These are phyloP conservation scores for Fusarium tuaranense DNA, from an alignment of 2,329 filamentous ascomycete species.

Conservation along the genomic window DNA sequence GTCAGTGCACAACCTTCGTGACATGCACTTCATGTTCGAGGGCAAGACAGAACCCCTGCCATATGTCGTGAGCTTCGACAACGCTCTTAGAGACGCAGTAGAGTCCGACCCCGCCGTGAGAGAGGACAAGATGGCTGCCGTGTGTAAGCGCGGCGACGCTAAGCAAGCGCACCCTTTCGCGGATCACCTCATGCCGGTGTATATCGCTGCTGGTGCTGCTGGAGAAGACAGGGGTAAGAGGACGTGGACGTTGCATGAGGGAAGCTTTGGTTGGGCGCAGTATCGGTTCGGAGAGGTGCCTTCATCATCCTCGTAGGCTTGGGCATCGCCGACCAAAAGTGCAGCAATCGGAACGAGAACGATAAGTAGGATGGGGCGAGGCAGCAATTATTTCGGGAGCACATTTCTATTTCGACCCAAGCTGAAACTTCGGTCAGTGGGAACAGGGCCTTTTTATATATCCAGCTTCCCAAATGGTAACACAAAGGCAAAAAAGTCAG, in stretches of 20 bases:
- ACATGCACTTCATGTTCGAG: constrained; percentile 52
- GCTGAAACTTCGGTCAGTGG: background rate
- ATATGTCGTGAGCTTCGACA: constrained; percentile 73
- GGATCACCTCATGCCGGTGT: constrained; percentile 63
- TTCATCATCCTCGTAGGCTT: background rate
- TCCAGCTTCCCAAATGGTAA: background rate
- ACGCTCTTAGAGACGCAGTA: constrained; percentile 74
- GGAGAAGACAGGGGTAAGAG: constrained; percentile 56
- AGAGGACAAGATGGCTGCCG: constrained; percentile 54
- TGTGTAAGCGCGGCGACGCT: constrained; percentile 57
- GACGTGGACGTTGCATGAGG: constrained; percentile 60
- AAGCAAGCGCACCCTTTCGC: constrained; percentile 61
- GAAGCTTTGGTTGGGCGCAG: constrained; percentile 59
- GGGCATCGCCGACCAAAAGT: constrained; percentile 3
- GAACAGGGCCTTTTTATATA: background rate
- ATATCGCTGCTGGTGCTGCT: constrained; percentile 60
- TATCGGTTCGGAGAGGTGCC: constrained; percentile 58
- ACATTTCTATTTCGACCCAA: background rate
- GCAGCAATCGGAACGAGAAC: background rate
- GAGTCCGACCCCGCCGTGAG: constrained; percentile 55
- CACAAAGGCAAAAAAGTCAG: background rate
- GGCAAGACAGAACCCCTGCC: constrained; percentile 61
- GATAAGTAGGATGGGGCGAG: background rate
- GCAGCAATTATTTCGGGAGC: background rate
- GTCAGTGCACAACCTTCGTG: constrained; percentile 78